phyloP scores from a whole-genome alignment of 75 land plant species.

The Picea sitchensis region DNA sequence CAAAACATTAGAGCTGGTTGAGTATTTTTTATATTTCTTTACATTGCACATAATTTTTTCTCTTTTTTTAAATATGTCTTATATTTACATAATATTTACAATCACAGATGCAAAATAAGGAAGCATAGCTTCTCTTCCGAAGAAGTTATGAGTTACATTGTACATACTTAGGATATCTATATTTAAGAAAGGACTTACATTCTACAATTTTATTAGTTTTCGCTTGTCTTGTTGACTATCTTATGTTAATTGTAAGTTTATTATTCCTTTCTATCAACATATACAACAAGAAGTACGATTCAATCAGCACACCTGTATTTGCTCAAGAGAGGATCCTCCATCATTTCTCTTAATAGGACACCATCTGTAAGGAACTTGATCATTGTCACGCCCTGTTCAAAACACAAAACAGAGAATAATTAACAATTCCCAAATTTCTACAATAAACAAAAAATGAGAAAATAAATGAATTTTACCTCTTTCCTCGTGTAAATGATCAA shows the following conservation, averaged over 20 bases:
- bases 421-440: not conserved
- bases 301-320: slow-evolving; percentile 61
- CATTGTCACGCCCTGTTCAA: slow-evolving; percentile 59
- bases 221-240: no score
- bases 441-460: not conserved
- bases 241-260: no score
- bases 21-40: no score
- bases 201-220: not conserved
- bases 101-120: no score
- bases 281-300: not conserved
- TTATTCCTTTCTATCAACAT: not conserved
- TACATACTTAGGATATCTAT: not conserved
- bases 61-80: no score
- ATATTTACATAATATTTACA: no score
- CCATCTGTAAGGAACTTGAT: slow-evolving; percentile 97
- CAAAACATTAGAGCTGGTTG: no score
- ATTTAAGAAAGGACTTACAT: not conserved
- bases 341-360: slow-evolving; percentile 92
- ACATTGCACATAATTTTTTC: no score
- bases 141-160: no score
- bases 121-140: no score
- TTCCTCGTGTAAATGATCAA: not conserved
- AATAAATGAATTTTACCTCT: not conserved
- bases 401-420: slow-evolving; percentile 1
- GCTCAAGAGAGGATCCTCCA: slow-evolving; percentile 94